Conservation (phyloP, 805 yeast genomes). For the Ogataea dorogensis region DNA sequence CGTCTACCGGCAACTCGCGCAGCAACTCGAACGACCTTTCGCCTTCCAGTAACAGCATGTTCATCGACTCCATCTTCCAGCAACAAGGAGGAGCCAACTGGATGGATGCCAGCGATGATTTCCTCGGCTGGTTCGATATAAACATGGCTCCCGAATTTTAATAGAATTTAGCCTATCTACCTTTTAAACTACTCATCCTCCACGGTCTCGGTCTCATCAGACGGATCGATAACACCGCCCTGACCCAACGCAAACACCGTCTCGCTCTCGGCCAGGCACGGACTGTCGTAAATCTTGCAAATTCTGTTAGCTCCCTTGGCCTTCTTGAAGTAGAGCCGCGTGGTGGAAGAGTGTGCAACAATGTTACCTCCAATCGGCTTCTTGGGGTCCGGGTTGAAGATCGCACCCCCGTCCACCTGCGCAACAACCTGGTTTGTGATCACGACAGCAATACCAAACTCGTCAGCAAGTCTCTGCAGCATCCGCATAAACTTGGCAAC, state of each 20-base stretch:
- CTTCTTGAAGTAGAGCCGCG: constrained; percentile 85
- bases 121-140: constrained; percentile 91
- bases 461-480: constrained; percentile 91
- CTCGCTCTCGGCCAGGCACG: constrained; percentile 94
- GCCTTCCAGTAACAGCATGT: constrained; percentile 30
- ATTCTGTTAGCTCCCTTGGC: constrained; percentile 91
- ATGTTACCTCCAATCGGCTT: constrained; percentile 99
- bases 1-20: constrained; percentile 21
- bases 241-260: constrained; percentile 94
- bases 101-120: constrained; percentile 84
- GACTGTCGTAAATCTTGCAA: constrained; percentile 94
- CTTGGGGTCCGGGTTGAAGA: constrained; percentile 93
- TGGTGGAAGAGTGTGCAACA: constrained; percentile 94
- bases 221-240: constrained; percentile 96
- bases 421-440: constrained; percentile 97
- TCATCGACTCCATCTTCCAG: constrained; percentile 60
- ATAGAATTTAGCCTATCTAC: constrained; percentile 10
- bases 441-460: constrained; percentile 95
- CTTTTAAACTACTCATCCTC: constrained; percentile 43
- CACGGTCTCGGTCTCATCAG: constrained; percentile 35
- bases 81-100: constrained; percentile 84
- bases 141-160: constrained; percentile 66
- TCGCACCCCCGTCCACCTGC: constrained; percentile 87
- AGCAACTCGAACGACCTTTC: constrained; percentile 20
- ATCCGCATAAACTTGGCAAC: constrained; percentile 92